Evolutionary conservation across 306 rosid genomes (phyloP), one percentile per base, ranked within the genome.

Genomic region (Medicago lupulina): DNA sequence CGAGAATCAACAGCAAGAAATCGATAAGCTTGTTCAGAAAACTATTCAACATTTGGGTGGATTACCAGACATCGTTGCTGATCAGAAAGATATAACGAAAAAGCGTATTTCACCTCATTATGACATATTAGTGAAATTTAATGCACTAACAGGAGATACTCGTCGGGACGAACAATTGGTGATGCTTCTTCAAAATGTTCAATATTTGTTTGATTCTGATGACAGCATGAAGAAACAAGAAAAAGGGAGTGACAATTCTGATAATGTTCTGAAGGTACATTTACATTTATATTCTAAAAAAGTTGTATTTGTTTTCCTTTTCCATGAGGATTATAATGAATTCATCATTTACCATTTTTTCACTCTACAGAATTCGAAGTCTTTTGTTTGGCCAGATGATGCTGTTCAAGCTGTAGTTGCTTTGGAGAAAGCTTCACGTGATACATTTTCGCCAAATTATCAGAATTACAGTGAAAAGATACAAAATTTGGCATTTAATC

Each of bases 391-490:
- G 98, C 97, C 99, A 4, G 96, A 89, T 80, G 92, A 53, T 74
- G 98, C 93, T 62, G 88, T 96, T 72, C 81, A 80, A n/a, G 96
- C 97, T 2, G 84, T 91, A 57, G 83, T 80, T 87, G 88, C 97
- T 76, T 84, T 96, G 60, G 99, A 96, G 85, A 90, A 88, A 85
- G 93, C 90, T 70, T 83, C 94, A 12, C 89, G 88, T 74, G 96
- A 92, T 9, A 49, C 87, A 44, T 83, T 92, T 43, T 75, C 88
- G 67, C 60, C 86, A 9, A 97, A 96, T 83, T 89, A 60, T 82
- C 91, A 73, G 64, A 96, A 90, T 77, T 96, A 92, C 81, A 96
- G 91, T 83, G 97, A 92, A 83, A 96, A 96, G 82, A 44, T 96
- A 77, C 85, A 98, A 72, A 89, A 87, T 67, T 78, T 96, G 77